Evolutionary conservation across 1,284 basidiomycete species (phyloP), one percentile per base, ranked within the genome.

Genomic region (Pholiota adiposa): DNA sequence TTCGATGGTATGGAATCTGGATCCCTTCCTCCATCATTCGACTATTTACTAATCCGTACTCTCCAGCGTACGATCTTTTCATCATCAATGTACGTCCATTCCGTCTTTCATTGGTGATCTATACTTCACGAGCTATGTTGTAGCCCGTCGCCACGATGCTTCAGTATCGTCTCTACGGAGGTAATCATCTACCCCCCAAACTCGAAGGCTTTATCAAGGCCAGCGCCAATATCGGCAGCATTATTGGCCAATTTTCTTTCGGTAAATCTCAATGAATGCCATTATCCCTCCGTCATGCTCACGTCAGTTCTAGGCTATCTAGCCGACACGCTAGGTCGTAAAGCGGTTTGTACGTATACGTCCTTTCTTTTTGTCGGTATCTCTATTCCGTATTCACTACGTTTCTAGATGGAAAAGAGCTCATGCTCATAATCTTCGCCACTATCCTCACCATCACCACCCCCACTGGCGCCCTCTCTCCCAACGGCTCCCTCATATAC

Each of bases 131-230:
- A n/a, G n/a, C 19, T n/a, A 40, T n/a, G n/a, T 3, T 19, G 7
- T 63, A 89, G 87, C 87, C 89, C 49, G 88, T 90, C 16, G 76
- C 88, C 4, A 88, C 86, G 2, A 91, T 92, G 89, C 78, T 92
- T 12, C 88, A 90, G 70, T 91, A 85, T 67, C 83, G 89, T 49
- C 79, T 92, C 38, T 91, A 88, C 64, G 78, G 75, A 52, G 86
- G 85, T 11, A 61, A 70, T 0, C 66, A 73, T 38, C 79, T 90
- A 19, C 89, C 88, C 0, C 60, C 79, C 0, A 80, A 83, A 48
- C 78, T 89, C 2, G 76, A 88, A 69, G 87, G 88, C 23, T 79
- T 90, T 63, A 59, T 90, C 65, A 90, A 90, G 67, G 88, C 88
- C 4, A 75, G 79, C 3, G 87, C 89, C 3, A 90, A 90, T 72